Evolutionary conservation across 1,139 yeast species (phyloP).

Genomic region (Candida sanyaensis): DNA sequence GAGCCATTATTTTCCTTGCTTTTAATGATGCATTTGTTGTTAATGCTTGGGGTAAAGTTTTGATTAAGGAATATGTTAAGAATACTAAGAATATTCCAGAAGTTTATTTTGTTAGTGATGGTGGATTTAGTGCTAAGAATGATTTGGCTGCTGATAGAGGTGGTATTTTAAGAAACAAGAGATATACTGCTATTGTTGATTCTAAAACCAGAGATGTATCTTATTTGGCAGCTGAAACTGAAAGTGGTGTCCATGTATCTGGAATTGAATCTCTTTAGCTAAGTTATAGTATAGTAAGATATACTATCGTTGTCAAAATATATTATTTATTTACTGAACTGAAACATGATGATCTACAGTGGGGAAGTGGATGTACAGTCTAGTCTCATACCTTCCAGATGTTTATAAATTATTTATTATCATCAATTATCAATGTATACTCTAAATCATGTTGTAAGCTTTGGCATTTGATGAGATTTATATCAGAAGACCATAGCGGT

Average conservation of each 20-base stretch:
- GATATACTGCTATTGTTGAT: constrained; percentile 69
- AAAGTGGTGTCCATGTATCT: constrained; percentile 25
- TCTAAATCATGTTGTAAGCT: no score
- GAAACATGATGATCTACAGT: no score
- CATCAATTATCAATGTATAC: no score
- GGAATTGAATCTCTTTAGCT: constrained; percentile 25
- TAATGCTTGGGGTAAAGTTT: constrained; percentile 78
- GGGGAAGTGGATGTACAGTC: no score
- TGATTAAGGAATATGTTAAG: constrained; percentile 32
- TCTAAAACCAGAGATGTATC: constrained; percentile 28
- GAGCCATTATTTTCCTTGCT: constrained; percentile 65
- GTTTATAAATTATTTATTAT: no score
- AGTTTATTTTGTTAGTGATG: constrained; percentile 74
- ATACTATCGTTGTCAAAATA: no score
- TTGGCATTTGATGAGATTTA: no score
- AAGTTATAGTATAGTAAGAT: constrained; percentile 8
- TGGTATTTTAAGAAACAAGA: constrained; percentile 62
- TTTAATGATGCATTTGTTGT: constrained; percentile 83
- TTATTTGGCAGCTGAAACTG: constrained; percentile 30
- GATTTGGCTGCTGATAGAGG: constrained; percentile 54
- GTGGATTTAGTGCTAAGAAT: constrained; percentile 53
- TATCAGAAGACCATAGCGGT: no score
- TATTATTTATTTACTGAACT: no score
- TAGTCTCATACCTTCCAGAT: no score
- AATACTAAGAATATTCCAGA: constrained; percentile 35